Conservation (phyloP, 305 asterid species). For the Coffea humblotiana region DNA sequence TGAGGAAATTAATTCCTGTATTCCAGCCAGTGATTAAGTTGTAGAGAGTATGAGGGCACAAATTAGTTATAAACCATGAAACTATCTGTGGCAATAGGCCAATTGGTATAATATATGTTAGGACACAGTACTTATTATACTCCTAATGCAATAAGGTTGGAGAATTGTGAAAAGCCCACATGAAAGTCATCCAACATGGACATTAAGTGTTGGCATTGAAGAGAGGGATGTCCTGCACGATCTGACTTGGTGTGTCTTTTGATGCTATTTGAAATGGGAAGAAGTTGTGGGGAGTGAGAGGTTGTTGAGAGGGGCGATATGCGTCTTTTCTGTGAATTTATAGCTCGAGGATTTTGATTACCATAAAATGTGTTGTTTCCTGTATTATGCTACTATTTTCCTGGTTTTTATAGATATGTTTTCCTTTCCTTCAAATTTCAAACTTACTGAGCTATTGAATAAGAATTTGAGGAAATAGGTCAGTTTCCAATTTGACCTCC, state of each 20-base stretch:
- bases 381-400: too few relatives aligned
- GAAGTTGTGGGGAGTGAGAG: neutral
- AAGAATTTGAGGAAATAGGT: neutral
- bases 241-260: too few relatives aligned
- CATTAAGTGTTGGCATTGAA: neutral
- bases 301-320: neutral
- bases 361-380: neutral
- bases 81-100: neutral
- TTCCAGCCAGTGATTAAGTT: too few relatives aligned
- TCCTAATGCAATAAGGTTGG: neutral
- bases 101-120: neutral
- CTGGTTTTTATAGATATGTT: neutral
- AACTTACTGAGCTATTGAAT: neutral
- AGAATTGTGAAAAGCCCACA: neutral
- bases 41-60: too few relatives aligned
- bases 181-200: neutral
- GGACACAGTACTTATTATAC: neutral
- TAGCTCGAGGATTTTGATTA: neutral
- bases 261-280: neutral
- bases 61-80: neutral
- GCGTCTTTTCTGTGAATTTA: neutral
- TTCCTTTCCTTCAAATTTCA: neutral
- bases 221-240: neutral
- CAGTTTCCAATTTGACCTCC: neutral
- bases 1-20: too few relatives aligned